Percentiles rank a stretch among this genome's conserved stretches.
phyloP scores from a whole-genome alignment of 192 early-diverging fungal species.

The Martensiomyces pterosporus region DNA sequence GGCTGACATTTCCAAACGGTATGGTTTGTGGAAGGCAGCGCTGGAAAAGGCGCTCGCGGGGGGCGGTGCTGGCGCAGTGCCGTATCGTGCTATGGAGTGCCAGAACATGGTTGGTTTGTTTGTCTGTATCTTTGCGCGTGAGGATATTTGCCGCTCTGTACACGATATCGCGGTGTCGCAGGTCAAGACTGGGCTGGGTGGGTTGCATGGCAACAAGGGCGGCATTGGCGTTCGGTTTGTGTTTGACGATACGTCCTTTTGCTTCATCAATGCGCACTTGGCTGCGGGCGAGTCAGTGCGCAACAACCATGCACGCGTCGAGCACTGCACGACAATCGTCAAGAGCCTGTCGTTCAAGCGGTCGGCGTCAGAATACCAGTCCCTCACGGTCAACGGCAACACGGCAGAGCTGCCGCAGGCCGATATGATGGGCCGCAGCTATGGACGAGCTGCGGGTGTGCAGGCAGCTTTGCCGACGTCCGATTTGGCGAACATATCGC shows the following conservation, averaged over 20 bases:
- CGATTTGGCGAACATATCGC: constrained; percentile 51
- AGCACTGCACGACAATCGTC: constrained; percentile 53
- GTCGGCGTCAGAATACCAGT: constrained; percentile 7
- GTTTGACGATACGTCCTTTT: constrained; percentile 77
- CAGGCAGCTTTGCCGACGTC: constrained; percentile 56
- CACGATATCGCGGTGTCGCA: constrained; percentile 61
- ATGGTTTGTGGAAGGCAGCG: constrained; percentile 79
- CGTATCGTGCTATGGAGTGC: constrained; percentile 64
- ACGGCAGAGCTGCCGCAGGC: no score
- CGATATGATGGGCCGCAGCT: background rate
- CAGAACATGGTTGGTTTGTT: constrained; percentile 90
- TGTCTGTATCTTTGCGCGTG: constrained; percentile 77
- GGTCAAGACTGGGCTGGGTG: constrained; percentile 90
- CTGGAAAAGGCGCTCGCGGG: constrained; percentile 59
- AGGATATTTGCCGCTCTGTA: constrained; percentile 50
- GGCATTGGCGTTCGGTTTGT: constrained; percentile 77
- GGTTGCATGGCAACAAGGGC: constrained; percentile 93
- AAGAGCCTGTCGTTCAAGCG: constrained; percentile 21
- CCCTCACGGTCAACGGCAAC: background rate
- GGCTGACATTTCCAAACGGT: constrained; percentile 56
- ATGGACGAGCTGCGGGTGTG: no score
- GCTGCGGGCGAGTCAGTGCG: constrained; percentile 79
- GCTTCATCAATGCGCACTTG: constrained; percentile 86
- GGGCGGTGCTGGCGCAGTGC: constrained; percentile 35
- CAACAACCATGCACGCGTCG: constrained; percentile 81